A percentile compares a stretch with the other conserved stretches of the same genome.
Evolutionary conservation across 1,284 basidiomycete species (phyloP).

Genomic region (Anthracocystis walkeri): DNA sequence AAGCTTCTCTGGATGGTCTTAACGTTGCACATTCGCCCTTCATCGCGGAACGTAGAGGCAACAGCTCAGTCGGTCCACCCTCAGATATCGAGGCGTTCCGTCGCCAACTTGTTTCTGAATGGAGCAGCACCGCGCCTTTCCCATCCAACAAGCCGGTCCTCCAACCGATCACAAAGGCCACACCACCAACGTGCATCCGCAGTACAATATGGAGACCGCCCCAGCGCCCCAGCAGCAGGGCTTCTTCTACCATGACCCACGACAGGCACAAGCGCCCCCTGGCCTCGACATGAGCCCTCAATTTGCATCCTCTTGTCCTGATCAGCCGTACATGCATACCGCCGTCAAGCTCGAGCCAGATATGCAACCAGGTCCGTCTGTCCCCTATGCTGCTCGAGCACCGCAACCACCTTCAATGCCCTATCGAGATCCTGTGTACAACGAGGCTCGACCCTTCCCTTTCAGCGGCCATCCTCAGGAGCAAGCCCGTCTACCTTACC

Average conservation of each 20-base stretch:
- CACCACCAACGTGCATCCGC: constrained; percentile 2
- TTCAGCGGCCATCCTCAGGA: constrained; percentile 20
- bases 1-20: constrained; percentile 10
- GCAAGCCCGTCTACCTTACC: constrained; percentile 17
- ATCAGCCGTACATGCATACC: constrained; percentile 11
- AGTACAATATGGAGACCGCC: constrained; percentile 36
- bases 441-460: constrained; percentile 18
- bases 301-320: constrained; percentile 14
- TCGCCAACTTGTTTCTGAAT: constrained; percentile 18
- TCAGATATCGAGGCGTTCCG: constrained; percentile 8
- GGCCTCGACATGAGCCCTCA: constrained; percentile 17
- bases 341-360: constrained; percentile 23
- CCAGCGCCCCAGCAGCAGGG: constrained; percentile 24
- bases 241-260: constrained; percentile 42
- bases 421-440: constrained; percentile 24
- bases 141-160: constrained; percentile 15
- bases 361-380: constrained; percentile 21
- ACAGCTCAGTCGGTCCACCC: constrained; percentile 8
- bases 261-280: constrained; percentile 20
- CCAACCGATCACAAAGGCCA: neutral
- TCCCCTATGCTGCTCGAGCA: constrained; percentile 13
- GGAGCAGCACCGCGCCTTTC: constrained; percentile 25
- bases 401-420: constrained; percentile 21
- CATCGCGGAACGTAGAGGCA: constrained; percentile 11
- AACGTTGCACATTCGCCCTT: neutral